These are phyloP conservation scores for Francoa sonchifolia DNA, from an alignment of 441 rosid species.

Conservation along the genomic window DNA sequence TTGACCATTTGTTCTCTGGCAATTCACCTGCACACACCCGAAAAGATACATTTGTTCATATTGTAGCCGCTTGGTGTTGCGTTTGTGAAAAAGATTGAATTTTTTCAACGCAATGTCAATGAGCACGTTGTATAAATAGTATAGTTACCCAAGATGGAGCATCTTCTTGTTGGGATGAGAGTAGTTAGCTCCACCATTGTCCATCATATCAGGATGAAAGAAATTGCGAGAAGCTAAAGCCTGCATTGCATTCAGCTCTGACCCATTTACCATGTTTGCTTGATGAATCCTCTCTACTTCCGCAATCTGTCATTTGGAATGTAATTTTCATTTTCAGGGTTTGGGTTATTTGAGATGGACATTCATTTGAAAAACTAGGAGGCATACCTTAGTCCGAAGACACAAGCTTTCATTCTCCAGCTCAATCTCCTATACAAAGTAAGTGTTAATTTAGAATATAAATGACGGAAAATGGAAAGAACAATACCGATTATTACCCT, in stretches of 20 bases:
- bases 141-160: constrained; percentile 60
- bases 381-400: constrained; percentile 62
- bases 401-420: constrained; percentile 74
- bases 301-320: constrained; percentile 34
- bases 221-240: constrained; percentile 82
- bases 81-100: too few species aligned
- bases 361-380: not conserved
- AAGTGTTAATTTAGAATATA: not conserved
- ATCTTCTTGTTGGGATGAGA: constrained; percentile 59
- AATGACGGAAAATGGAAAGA: not conserved
- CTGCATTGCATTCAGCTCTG: constrained; percentile 66
- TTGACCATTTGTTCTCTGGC: too few species aligned
- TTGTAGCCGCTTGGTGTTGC: too few species aligned
- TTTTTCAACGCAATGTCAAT: too few species aligned
- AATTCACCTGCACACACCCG: too few species aligned
- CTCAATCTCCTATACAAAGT: constrained; percentile 52
- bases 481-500: constrained; percentile 32
- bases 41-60: too few species aligned
- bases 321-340: not conserved
- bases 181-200: constrained; percentile 22
- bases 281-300: constrained; percentile 78
- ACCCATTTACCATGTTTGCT: constrained; percentile 56
- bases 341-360: not conserved
- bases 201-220: constrained; percentile 51
- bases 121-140: too few species aligned